Evolutionary conservation across 192 early-diverging fungal genomes (phyloP), one percentile per base, ranked within the genome.

Genomic region (Podila horticola): DNA sequence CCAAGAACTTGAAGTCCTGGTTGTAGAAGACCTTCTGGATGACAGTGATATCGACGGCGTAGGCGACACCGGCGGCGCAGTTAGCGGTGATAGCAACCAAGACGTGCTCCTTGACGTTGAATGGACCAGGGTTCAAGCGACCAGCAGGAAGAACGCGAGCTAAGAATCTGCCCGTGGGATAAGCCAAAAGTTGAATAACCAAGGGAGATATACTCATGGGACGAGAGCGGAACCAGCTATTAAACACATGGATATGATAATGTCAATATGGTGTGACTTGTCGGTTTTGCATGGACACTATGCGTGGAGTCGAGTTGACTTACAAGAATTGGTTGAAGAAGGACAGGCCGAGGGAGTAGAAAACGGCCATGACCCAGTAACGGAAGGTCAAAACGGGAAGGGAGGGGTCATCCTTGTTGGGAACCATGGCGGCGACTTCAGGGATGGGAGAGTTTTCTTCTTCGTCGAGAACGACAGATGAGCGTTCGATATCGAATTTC

Each of bases 21-120:
- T 79, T 75, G 77, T 89, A 90, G 66, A 83, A 90, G 20, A 90
- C 24, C 5, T 82, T 63, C 71, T 89, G 83, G 49, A 88, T 83
- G 13, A 81, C 75, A 41, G 86, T 71, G 45, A 87, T 74, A 75
- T 87, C 86, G 31, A 31, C 31, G 5, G 31, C 31, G 5, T 31
- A 31, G 31, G 31, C 31, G 31, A 31, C 31, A 31, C 55, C 26
- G 5, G 55, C 74, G 24, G 71, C 82, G 64, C 85, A 72, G 75
- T 72, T 82, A 30, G 86, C 84, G 57, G 88, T 82, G 24, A 87
- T 71, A 24, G 72, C 69, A 45, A 91, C 88, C 30, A 91, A 65
- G 49, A 85, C 86, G 50, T 90, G 90, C 70, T 91, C 91, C 58
- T 92, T 92, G 61, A 90, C 69, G 33, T 84, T 87, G 69, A 92